Evolutionary conservation across 805 yeast species (phyloP).

Genomic region (Wickerhamomyces bisporus): DNA sequence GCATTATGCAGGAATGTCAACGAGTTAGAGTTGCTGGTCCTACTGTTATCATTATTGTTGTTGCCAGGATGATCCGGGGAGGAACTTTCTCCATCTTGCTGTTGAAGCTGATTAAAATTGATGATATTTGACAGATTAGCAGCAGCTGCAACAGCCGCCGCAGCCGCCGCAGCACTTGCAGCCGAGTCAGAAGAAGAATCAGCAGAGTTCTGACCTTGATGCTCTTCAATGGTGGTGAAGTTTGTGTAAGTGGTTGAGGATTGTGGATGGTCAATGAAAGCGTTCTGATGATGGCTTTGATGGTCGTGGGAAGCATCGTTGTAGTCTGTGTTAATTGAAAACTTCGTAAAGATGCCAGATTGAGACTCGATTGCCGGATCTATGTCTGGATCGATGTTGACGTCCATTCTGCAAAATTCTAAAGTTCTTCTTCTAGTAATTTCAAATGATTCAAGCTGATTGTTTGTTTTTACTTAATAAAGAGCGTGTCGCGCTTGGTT

Average conservation of each 20-base stretch:
- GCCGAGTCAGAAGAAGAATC: slow-evolving; percentile 4
- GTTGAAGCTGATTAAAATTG: slow-evolving; percentile 22
- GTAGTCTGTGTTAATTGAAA: slow-evolving; percentile 11
- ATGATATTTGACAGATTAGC: slow-evolving; percentile 22
- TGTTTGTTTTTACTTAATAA: not conserved
- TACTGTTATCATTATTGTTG: not conserved
- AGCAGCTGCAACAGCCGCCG: slow-evolving; percentile 21
- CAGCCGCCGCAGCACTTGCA: slow-evolving; percentile 4
- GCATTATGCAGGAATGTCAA: slow-evolving; percentile 13
- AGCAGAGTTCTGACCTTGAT: not conserved
- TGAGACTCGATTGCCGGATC: slow-evolving; percentile 21
- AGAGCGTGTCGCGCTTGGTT: not conserved
- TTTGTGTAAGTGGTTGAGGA: not conserved
- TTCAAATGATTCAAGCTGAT: not conserved
- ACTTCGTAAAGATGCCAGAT: slow-evolving; percentile 17
- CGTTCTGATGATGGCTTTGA: not conserved
- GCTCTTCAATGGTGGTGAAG: slow-evolving; percentile 4
- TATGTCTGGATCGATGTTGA: slow-evolving; percentile 13
- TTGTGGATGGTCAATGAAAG: slow-evolving; percentile 1
- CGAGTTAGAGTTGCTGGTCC: not conserved
- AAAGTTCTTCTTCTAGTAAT: too few species aligned
- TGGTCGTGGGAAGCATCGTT: slow-evolving; percentile 3
- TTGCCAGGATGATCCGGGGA: not conserved
- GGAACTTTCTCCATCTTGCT: slow-evolving; percentile 6
- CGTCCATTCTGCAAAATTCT: slow-evolving; percentile 15